Percentiles rank a stretch among this genome's conserved stretches.
Evolutionary conservation across 139 green algal species (phyloP).

Genomic region (Chlamydomonas incerta): DNA sequence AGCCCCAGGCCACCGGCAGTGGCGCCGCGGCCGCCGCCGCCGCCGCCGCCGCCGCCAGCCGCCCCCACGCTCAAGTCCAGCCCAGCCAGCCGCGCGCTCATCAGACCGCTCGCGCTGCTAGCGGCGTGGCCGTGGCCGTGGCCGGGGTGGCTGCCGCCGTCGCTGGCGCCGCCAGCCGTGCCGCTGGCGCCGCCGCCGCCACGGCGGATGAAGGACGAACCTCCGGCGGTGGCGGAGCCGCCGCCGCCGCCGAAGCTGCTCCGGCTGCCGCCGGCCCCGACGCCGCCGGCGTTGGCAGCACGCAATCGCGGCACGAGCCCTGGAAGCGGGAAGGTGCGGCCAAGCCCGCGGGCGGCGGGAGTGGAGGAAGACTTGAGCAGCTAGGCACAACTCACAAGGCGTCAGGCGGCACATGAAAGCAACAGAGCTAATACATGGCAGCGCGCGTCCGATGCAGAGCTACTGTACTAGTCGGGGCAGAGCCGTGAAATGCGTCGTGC

Average conservation of each 20-base stretch:
- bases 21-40: background rate
- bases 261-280: background rate
- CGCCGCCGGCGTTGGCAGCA: background rate
- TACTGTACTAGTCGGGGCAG: too few relatives aligned
- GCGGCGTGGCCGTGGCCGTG: background rate
- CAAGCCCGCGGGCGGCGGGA: too few relatives aligned
- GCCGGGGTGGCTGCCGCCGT: background rate
- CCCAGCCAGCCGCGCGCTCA: slow-evolving; percentile 5
- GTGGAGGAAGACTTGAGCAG: too few relatives aligned
- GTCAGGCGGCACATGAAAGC: background rate
- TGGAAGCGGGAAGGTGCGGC: too few relatives aligned
- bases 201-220: background rate
- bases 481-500: too few relatives aligned
- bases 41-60: background rate
- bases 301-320: background rate
- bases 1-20: background rate
- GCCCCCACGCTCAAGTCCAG: slow-evolving; percentile 18
- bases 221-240: background rate
- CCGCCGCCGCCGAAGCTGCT: background rate
- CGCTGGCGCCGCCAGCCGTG: background rate
- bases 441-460: too few relatives aligned
- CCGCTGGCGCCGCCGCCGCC: background rate
- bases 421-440: too few relatives aligned
- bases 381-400: too few relatives aligned
- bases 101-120: background rate